Evolutionary conservation across 768 basidiomycete genomes (phyloP), one percentile per base, ranked within the genome.

Genomic region (Suillus subaureus): DNA sequence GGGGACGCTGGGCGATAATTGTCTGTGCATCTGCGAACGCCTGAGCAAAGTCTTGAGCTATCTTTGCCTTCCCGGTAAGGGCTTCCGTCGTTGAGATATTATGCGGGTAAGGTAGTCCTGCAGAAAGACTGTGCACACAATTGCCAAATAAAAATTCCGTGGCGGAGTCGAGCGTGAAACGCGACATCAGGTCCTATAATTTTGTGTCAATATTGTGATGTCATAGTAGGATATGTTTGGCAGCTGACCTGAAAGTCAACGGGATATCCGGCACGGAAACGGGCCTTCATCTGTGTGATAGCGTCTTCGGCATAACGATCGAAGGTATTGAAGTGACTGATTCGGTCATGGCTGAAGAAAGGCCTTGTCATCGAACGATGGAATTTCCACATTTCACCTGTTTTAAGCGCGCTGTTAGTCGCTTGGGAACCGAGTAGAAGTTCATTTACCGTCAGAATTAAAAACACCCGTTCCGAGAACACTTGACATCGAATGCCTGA

Each of bases 401-500:
- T 31, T 2, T 40, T 4, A 15, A 13, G 40, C 78, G 73, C 35
- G 74, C 77, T 52, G 61, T 62, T 15, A 39, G 6, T 35, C 40
- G 3, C 6, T 28, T n/a, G 18, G 33, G n/a, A 39, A 28, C 18
- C 26, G 43, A 28, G 28, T 6, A 33, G 21, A 56, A 64, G 49
- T 28, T 51, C 37, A 62, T 79, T 65, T 68, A 83, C 88, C 88
- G 62, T 90, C 88, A 16, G 87, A 85, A 68, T 90, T 90, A 72
- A 91, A 91, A 5, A 90, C 86, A 0, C 90, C 90, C 13, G 81
- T 81, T 0, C 90, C 90, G 18, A 90, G 74, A 13, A 89, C 79
- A 2, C 81, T 79, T 4, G 75, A 73, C 80, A 85, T 80, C 18
- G 77, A 77, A 26, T 75, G 67, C 55, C 77, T 80, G 58, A 87